A percentile compares a stretch with the other conserved stretches of the same genome.
Evolutionary conservation across 306 rosid genomes (phyloP).

Genomic region (Comarum palustre): DNA sequence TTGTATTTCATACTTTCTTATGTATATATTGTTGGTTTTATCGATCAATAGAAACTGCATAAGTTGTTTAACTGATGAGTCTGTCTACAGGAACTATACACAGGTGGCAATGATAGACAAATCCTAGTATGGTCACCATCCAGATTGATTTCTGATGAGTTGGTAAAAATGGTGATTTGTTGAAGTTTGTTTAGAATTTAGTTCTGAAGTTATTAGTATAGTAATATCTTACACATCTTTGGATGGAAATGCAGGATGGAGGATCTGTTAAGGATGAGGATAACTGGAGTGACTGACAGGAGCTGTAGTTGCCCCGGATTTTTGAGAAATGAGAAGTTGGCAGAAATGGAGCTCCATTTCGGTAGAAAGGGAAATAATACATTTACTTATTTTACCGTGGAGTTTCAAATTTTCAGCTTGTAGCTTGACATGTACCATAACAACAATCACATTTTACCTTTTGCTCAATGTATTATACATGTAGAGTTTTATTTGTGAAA

Average conservation of each 20-base stretch:
- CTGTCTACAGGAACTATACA: conserved; percentile 67
- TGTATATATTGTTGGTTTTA: neutral
- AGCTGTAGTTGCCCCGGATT: neutral
- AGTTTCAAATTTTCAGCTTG: neutral
- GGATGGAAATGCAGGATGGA: conserved; percentile 56
- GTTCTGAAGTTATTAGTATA: conserved; percentile 12
- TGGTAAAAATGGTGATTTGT: conserved; percentile 35
- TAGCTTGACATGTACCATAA: neutral
- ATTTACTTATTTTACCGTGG: neutral
- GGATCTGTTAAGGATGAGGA: conserved; percentile 55
- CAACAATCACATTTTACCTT: neutral
- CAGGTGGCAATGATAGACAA: conserved; percentile 91
- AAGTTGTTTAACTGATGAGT: conserved; percentile 9
- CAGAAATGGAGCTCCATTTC: neutral
- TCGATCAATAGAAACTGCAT: neutral
- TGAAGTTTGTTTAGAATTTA: neutral
- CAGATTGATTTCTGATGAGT: conserved; percentile 41
- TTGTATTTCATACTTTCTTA: neutral
- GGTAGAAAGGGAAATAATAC: neutral
- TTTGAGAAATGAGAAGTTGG: neutral
- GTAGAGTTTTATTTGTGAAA: neutral
- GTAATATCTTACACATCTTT: conserved; percentile 30
- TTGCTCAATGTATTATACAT: neutral
- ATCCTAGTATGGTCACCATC: conserved; percentile 89
- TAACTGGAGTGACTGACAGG: conserved; percentile 70